Conservation (phyloP, 306 rosid species). For the Dryas octopetala region DNA sequence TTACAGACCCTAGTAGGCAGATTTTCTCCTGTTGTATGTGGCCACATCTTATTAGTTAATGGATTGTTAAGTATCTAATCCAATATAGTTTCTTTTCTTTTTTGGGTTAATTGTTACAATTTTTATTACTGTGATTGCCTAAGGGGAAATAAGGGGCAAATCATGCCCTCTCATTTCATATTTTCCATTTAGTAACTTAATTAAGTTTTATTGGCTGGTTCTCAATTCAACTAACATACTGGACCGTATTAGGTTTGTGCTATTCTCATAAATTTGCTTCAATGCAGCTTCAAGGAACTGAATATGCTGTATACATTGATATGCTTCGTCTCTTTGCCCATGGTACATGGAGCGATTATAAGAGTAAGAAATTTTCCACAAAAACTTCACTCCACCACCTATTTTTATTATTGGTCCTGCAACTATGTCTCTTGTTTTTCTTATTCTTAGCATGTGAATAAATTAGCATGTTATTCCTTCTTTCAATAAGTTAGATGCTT, state of each 20-base stretch:
- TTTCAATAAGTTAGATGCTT: too few relatives aligned
- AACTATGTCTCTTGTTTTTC: background rate
- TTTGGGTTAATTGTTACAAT: background rate
- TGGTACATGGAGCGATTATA: constrained; percentile 27
- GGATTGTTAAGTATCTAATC: background rate
- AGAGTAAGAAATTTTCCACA: constrained; percentile 8
- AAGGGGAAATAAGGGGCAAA: constrained; percentile 6
- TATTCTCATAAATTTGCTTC: background rate
- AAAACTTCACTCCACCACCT: background rate
- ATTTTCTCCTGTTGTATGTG: background rate
- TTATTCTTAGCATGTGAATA: too few relatives aligned
- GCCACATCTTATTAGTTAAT: background rate
- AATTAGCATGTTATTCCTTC: too few relatives aligned
- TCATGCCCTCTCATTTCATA: background rate
- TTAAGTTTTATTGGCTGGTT: background rate
- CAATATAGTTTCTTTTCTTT: background rate
- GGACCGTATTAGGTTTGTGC: background rate
- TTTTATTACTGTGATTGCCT: background rate
- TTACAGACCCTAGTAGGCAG: background rate
- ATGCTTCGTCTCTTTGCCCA: constrained; percentile 26
- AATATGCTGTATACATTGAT: constrained; percentile 22
- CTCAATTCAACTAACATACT: background rate
- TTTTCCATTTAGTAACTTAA: background rate
- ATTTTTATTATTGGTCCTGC: background rate
- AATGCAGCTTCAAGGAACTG: constrained; percentile 26